Evolutionary conservation across 148 eudicot genomes (phyloP), one percentile per base, ranked within the genome.

Genomic region (Nyssa sinensis): DNA sequence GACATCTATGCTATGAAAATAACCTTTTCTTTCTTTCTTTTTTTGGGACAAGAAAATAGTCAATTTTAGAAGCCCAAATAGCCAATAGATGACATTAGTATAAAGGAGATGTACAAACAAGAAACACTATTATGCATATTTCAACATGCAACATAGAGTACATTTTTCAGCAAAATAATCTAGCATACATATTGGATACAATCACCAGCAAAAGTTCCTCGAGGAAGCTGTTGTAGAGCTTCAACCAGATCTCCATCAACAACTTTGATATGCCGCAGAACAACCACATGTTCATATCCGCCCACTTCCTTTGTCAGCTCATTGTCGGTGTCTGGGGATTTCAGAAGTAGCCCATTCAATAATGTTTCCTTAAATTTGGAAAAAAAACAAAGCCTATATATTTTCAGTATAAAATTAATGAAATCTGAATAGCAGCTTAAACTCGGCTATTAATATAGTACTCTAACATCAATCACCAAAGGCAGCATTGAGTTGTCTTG

Each of bases 161-260:
- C 37, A 70, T 30, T 64, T 49, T 9, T 41, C 1, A 21, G 14
- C 41, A 1, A 10, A 47, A 58, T 68, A 80, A 72, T 73, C 25
- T 59, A 29, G 37, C 62, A 79, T 24, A 66, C 31, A 37, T 71
- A 25, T 32, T 67, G 89, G 97, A 95, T 95, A 95, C 99, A 95
- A 76, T 95, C 99, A 77, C 98, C 98, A 81, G 86, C 73, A 81
- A 82, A 84, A 31, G 86, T 89, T 83, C 99, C 99, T 70, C 88
- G 94, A 69, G 97, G 97, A 86, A 95, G 85, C 72, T 85, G 74
- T 73, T 89, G 89, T 30, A 93, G 32, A 71, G 68, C 90, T 76
- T 95, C 96, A 73, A 89, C 85, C 72, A 86, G 82, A 79, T 90
- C 93, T 71, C 92, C 96, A 88, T 95, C 99, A 21, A 95, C 90